phyloP scores from a whole-genome alignment of 352 stramenopile species.

The Globisporangium cederbergense region DNA sequence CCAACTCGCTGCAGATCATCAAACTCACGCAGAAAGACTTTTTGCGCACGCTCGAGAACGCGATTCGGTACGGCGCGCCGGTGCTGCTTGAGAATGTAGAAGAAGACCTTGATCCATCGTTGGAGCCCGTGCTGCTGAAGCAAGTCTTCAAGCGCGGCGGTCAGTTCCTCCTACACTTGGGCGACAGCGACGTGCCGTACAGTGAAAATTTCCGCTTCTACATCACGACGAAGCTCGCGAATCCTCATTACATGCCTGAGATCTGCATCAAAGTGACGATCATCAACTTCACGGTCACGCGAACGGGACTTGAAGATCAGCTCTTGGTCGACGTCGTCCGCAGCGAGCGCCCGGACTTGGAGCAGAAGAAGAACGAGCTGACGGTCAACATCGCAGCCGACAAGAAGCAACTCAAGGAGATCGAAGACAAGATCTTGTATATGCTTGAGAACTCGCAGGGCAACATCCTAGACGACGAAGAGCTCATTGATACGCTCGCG shows the following conservation, averaged over 20 bases:
- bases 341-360: constrained; percentile 89
- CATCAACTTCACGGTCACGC: constrained; percentile 94
- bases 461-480: constrained; percentile 94
- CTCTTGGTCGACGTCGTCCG: constrained; percentile 91
- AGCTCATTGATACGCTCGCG: constrained; percentile 89
- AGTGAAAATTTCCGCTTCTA: constrained; percentile 92
- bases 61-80: constrained; percentile 87
- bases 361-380: constrained; percentile 91
- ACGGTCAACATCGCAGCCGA: constrained; percentile 91
- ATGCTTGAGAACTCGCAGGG: constrained; percentile 92
- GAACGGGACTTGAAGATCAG: constrained; percentile 91
- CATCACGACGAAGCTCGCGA: constrained; percentile 93
- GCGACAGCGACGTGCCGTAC: constrained; percentile 92
- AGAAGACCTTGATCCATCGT: constrained; percentile 89
- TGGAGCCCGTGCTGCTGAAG: constrained; percentile 92
- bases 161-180: constrained; percentile 86
- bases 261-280: constrained; percentile 94
- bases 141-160: constrained; percentile 92
- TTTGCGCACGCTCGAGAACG: constrained; percentile 89
- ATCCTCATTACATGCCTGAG: constrained; percentile 94
- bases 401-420: constrained; percentile 92
- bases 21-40: constrained; percentile 93
- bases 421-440: constrained; percentile 94
- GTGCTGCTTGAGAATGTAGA: constrained; percentile 94
- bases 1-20: constrained; percentile 85